Conservation (phyloP, 129 eudicot species). For the Flaveria linearis region DNA sequence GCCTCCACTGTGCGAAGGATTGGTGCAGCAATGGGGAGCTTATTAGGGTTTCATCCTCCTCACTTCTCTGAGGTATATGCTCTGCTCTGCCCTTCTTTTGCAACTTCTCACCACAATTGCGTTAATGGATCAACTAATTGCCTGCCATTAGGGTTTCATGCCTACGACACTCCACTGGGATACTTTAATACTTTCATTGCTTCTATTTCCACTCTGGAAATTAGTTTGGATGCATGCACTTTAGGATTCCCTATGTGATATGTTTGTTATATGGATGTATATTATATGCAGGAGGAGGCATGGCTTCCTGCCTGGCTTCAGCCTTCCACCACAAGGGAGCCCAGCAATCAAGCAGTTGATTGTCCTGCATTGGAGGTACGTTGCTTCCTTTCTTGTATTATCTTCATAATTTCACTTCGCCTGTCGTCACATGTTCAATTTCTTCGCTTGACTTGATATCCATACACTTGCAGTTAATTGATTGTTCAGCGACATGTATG, state of each 20-base stretch:
- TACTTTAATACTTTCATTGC: no score
- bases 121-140: neutral
- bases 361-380: constrained; percentile 9
- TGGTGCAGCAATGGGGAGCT: constrained; percentile 22
- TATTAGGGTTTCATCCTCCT: constrained; percentile 44
- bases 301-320: constrained; percentile 95
- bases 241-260: neutral
- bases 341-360: constrained; percentile 21
- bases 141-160: neutral
- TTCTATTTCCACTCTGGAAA: no score
- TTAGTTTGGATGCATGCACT: no score
- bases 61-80: constrained; percentile 40
- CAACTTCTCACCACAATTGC: neutral
- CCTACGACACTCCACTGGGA: no score
- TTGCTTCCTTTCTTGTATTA: neutral
- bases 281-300: constrained; percentile 48
- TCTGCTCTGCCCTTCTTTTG: neutral
- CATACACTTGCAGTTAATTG: no score
- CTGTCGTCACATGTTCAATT: no score
- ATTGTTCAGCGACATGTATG: no score
- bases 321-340: constrained; percentile 30
- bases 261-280: neutral
- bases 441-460: no score
- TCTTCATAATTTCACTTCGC: no score
- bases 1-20: constrained; percentile 12